These are phyloP conservation scores for Capsicum pubescens DNA, from an alignment of 257 asterid species.

Conservation along the genomic window DNA sequence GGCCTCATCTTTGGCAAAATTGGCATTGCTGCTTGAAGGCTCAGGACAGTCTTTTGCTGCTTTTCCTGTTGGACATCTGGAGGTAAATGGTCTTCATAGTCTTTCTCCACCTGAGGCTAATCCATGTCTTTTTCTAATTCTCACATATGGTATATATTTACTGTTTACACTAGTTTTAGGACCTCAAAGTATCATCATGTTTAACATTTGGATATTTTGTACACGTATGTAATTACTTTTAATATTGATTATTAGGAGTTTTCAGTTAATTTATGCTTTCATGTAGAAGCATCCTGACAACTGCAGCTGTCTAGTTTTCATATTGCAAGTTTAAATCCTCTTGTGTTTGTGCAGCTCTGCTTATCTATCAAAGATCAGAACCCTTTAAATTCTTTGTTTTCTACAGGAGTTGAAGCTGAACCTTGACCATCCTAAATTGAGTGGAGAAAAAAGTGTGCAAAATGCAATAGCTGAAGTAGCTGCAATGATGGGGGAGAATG, in stretches of 20 bases:
- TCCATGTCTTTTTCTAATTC: conserved; percentile 7
- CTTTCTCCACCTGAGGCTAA: conserved; percentile 5
- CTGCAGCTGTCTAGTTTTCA: background rate
- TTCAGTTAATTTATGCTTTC: conserved; percentile 12
- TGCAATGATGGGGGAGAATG: conserved; percentile 98
- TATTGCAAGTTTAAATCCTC: conserved; percentile 6
- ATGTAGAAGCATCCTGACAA: conserved; percentile 4
- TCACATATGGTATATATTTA: background rate
- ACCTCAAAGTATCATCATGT: background rate
- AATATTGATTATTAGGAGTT: background rate
- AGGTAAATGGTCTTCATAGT: conserved; percentile 50
- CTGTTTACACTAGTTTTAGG: conserved; percentile 3
- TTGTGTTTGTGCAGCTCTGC: conserved; percentile 34
- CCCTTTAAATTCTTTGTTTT: conserved; percentile 17
- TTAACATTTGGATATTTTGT: conserved; percentile 7
- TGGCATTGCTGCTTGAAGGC: conserved; percentile 72
- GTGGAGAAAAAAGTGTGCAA: conserved; percentile 75
- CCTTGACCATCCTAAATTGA: conserved; percentile 83
- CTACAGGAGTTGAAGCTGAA: conserved; percentile 67
- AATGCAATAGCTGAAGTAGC: conserved; percentile 86
- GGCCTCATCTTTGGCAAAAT: conserved; percentile 86
- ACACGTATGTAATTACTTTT: background rate
- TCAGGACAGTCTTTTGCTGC: conserved; percentile 54
- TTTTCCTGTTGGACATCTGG: conserved; percentile 55
- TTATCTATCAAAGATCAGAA: background rate